Evolutionary conservation across 1,284 basidiomycete genomes (phyloP).

Genomic region (Peniophora sp.): DNA sequence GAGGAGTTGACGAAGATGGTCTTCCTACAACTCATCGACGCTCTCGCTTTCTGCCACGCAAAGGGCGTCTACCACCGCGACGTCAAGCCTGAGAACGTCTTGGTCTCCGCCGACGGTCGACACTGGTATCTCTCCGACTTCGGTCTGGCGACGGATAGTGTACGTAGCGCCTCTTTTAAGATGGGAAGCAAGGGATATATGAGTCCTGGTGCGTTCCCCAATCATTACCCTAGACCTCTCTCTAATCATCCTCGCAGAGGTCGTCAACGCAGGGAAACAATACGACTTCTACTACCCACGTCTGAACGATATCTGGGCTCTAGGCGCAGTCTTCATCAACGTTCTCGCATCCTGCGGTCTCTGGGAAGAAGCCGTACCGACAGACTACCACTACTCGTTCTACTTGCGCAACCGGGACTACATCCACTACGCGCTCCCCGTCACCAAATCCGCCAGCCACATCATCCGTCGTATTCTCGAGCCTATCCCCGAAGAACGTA

Average conservation of each 20-base stretch:
- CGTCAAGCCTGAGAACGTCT: constrained; percentile 70
- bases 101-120: constrained; percentile 39
- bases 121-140: constrained; percentile 58
- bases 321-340: constrained; percentile 19
- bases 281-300: constrained; percentile 14
- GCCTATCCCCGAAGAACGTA: background rate
- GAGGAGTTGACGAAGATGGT: constrained; percentile 41
- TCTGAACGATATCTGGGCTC: constrained; percentile 21
- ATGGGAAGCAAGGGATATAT: constrained; percentile 49
- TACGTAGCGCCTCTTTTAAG: constrained; percentile 42
- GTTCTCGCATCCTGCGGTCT: background rate
- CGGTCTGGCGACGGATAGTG: constrained; percentile 54
- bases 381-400: background rate
- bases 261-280: constrained; percentile 16
- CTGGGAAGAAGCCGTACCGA: background rate
- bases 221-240: background rate
- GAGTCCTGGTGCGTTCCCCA: constrained; percentile 38
- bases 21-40: constrained; percentile 56
- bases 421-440: background rate
- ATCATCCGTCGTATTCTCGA: background rate
- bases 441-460: background rate
- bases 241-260: constrained; percentile 14
- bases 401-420: background rate
- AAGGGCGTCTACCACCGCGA: constrained; percentile 63
- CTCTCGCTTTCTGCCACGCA: constrained; percentile 52